phyloP scores from a whole-genome alignment of 257 asterid genomes.

The Solanum tarijense region DNA sequence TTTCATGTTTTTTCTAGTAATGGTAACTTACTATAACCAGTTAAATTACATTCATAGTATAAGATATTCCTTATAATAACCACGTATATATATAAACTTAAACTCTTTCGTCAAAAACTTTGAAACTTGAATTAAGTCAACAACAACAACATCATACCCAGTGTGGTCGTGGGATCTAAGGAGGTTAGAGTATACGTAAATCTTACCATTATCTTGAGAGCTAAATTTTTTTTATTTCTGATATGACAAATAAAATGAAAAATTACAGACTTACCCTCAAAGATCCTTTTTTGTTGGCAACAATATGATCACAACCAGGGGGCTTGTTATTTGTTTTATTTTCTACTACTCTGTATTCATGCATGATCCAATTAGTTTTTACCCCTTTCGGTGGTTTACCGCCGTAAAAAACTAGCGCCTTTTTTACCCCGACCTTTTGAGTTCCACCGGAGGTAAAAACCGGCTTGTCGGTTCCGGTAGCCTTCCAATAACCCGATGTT shows the following conservation, averaged over 20 bases:
- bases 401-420: slow-evolving; percentile 43
- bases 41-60: background rate
- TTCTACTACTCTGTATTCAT: slow-evolving; percentile 40
- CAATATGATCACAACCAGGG: slow-evolving; percentile 23
- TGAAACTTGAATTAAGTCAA: no score
- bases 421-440: slow-evolving; percentile 46
- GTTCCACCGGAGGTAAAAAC: slow-evolving; percentile 45
- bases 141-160: background rate
- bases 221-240: no score
- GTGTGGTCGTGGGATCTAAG: rapidly evolving
- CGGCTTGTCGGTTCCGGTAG: slow-evolving; percentile 51
- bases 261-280: background rate
- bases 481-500: slow-evolving; percentile 52
- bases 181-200: no score
- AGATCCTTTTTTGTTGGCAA: slow-evolving; percentile 7
- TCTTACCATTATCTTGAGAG: background rate
- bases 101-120: background rate
- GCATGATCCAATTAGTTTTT: slow-evolving; percentile 56
- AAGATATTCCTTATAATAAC: no score
- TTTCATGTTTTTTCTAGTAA: no score
- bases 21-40: background rate
- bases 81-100: background rate
- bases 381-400: slow-evolving; percentile 54
- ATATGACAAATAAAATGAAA: no score
- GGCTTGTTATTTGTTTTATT: slow-evolving; percentile 32